Conservation (phyloP, 768 basidiomycete species). For the Tephrocybe sp. region DNA sequence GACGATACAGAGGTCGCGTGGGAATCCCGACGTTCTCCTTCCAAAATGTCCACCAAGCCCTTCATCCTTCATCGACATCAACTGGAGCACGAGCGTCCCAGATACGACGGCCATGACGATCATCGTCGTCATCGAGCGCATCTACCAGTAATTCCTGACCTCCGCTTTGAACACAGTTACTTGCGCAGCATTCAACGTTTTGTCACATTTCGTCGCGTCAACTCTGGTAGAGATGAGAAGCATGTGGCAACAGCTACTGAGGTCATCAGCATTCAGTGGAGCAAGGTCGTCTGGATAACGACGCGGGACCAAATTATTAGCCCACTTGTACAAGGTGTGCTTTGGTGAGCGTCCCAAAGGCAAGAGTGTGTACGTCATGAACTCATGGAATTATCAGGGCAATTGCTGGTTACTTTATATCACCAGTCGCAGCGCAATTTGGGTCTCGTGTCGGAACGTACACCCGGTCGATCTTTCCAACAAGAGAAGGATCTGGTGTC, state of each 20-base stretch:
- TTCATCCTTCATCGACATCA: conserved; percentile 27
- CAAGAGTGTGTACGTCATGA: neutral
- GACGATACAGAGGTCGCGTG: conserved; percentile 11
- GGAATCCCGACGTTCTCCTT: neutral
- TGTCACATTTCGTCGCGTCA: conserved; percentile 43
- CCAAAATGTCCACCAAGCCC: conserved; percentile 18
- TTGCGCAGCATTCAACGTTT: conserved; percentile 57
- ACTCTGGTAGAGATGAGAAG: conserved; percentile 21
- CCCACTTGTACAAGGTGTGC: conserved; percentile 64
- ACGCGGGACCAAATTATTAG: conserved; percentile 67
- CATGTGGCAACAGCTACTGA: conserved; percentile 22
- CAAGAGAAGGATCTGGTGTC: conserved; percentile 39
- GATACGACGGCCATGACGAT: conserved; percentile 7
- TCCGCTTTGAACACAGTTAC: conserved; percentile 77
- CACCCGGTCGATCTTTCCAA: conserved; percentile 25
- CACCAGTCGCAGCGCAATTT: conserved; percentile 36
- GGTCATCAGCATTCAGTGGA: conserved; percentile 54
- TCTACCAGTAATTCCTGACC: conserved; percentile 65
- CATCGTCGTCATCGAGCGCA: conserved; percentile 29
- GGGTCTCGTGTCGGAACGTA: conserved; percentile 33
- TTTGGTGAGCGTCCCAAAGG: conserved; percentile 49
- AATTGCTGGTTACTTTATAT: conserved; percentile 43
- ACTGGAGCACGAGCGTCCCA: conserved; percentile 20
- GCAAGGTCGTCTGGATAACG: conserved; percentile 60
- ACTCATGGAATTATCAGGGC: conserved; percentile 39